Base-by-base conservation (phyloP, 2,329 filamentous ascomycete genomes). In the Pseudocercospora fijiensis region DNA sequence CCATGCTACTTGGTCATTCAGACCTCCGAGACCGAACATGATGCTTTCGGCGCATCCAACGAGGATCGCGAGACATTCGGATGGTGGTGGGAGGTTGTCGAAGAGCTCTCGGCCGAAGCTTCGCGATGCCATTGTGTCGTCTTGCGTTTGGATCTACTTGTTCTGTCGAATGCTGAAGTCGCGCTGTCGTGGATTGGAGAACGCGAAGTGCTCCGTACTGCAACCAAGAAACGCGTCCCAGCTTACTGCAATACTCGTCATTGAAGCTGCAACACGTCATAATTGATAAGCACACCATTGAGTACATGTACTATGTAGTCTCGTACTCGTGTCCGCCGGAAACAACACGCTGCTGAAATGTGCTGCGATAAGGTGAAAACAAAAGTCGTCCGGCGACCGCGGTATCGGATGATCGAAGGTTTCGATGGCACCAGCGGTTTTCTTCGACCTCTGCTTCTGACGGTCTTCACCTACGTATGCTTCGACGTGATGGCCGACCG, bases 41-140 rank as follows among this genome's bases (percentile, higher is more conserved):
- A 71, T 68, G 58, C 74, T 57, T 69, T 76, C 73, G 33, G 71
- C 70, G 60, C 64, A 66, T 67, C 74, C 74, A 53, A 76, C 59
- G 55, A 75, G 73, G 67, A 76, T 73, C 20, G 74, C 74, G 63
- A 76, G 71, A 69, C 70, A 72, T 70, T 76, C 74, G 67, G 73
- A 70, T 49, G 74, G 73, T 30, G 72, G 72, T 16, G 74, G 74
- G 51, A 76, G 73, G 70, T 71, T 57, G 60, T 64, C 60, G 68
- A 69, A 71, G 49, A 65, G 63, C 45, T 47, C 47, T 55, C 56
- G 41, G 60, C 60, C 60, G n/a, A 61, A 57, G 26, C 61, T 57
- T 58, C 62, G 52, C 8, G 68, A 63, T 45, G 68, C 65, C 68
- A 70, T 70, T 11, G 26, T 60, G 37, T 53, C 26, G 49, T 53